These are phyloP conservation scores for Chaetoceros tenuissimus DNA, from an alignment of 108 stramenopile species.

Conservation along the genomic window DNA sequence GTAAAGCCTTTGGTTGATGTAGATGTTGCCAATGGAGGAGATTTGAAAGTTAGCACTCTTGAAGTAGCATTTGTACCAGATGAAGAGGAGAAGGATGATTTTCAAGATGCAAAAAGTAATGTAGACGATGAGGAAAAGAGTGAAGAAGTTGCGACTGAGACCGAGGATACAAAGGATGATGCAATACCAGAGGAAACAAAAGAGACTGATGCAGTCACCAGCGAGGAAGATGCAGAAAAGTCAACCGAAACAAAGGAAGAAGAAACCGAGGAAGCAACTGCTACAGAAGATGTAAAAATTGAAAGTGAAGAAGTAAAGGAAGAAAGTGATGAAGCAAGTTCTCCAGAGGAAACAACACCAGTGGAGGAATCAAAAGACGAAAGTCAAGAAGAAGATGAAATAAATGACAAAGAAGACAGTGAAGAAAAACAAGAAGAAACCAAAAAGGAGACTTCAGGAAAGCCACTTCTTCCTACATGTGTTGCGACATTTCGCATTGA, in stretches of 20 bases:
- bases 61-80: conserved; percentile 46
- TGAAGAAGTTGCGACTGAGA: not conserved
- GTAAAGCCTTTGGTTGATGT: conserved; percentile 41
- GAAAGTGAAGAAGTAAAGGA: conserved; percentile 9
- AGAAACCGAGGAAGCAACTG: not conserved
- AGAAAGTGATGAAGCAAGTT: conserved; percentile 8
- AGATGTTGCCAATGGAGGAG: conserved; percentile 16
- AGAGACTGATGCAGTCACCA: not conserved
- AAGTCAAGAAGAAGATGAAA: conserved; percentile 4
- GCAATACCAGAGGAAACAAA: not conserved
- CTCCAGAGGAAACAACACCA: not conserved
- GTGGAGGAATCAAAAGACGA: not conserved
- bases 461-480: conserved; percentile 33
- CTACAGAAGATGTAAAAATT: not conserved
- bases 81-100: conserved; percentile 7
- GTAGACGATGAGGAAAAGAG: conserved; percentile 1
- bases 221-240: conserved; percentile 3
- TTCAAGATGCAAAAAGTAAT: conserved; percentile 5
- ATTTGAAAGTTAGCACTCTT: conserved; percentile 30
- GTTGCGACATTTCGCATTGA: conserved; percentile 46
- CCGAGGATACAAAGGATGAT: not conserved
- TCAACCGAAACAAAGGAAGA: conserved; percentile 3
- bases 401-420: conserved; percentile 5
- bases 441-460: too few relatives aligned
- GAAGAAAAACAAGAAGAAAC: conserved; percentile 7